Evolutionary conservation across 495 filamentous ascomycete species (phyloP), one percentile per base, ranked within the genome.

Genomic region (Trichoderma orchidacearum): DNA sequence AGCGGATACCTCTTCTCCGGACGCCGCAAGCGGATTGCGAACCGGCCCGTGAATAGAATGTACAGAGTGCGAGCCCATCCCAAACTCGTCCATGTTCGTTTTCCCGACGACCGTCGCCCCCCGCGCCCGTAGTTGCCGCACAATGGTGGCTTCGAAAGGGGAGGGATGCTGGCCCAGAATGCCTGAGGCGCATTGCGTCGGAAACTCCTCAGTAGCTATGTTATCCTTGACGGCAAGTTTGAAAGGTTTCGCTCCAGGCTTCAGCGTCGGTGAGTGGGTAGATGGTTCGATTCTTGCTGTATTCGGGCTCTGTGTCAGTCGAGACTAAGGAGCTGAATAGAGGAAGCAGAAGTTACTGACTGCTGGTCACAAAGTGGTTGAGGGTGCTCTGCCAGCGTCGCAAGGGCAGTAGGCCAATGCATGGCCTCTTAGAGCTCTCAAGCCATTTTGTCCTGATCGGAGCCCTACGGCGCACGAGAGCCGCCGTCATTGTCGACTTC

Each of bases 71-170:
- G 90, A 94, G 34, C 93, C 93, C 93, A 98, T 98, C 21, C 93
- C 93, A 70, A 97, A 98, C 66, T 97, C 93, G 74, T 98, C 93
- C 62, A 98, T 76, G 68, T 95, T 95, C 0, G 90, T 90, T 67
- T 95, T 96, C 7, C 85, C 86, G 15, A 80, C 75, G 3, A 95
- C 66, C 18, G 77, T 66, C 5, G 83, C 84, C 35, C 88, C 89
- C 21, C 81, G 75, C 52, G 74, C 63, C 60, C 80, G 76, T 48
- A 95, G 75, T 56, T 78, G 75, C 11, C 58, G 62, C 12, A 95
- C 81, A 31, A 96, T 89, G 3, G 87, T 92, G 7, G 93, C 90
- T 66, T 89, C 80, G 68, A 86, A 93, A 21, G 94, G 94, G 58
- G 82, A 87, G 48, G 62, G 66, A 69, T 86, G 85, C 55, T 71